Base-by-base conservation (phyloP, 805 yeast species). In the Martiniozyma abietophila region DNA sequence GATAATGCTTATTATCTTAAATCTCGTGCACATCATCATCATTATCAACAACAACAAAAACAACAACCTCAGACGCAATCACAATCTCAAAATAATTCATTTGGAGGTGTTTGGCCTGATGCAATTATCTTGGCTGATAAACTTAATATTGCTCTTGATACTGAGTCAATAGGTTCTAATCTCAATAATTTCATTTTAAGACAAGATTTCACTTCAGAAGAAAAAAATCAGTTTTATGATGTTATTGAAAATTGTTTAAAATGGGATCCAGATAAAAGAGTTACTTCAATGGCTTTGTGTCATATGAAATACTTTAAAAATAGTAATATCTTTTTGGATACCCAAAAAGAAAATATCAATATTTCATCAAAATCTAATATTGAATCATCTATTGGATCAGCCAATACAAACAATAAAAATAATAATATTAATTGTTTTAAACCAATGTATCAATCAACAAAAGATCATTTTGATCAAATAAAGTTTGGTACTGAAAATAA, bases 261-360 rank as follows among this genome's bases (percentile, higher is more conserved):
- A 32, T 86, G 96, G 95, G 77, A 84, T 55, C 94, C 95, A 2
- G 54, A 56, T n/a, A 50, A 55, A n/a, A 65, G 94, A 44, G 67
- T 73, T 0, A 66, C 69, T 25, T 79, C 69, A 2, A 61, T 62
- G 1, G 54, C 55, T 7, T 44, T 81, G 20, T 60, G 74, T 39
- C 32, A 55, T 11, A 61, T 71, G 70, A 58, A 67, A 0, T 81
- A 74, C 51, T 81, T 81, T 53, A 54, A 56, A 32, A 62, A 63
- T 12, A 63, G 79, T 3, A 26, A 42, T 16, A 32, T 48, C 6
- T 38, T 47, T n/a, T 43, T 38, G 12, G 45, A 47, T 6, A 43
- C 42, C 8, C 40, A 45, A 28, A 40, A 36, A 10, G 45, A 41
- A 20, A 35, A 39, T 29, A 15, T 35, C 19, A 36, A 27, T 11